Evolutionary conservation across 1,139 yeast genomes (phyloP).

Genomic region (Kodamaea derodonti): DNA sequence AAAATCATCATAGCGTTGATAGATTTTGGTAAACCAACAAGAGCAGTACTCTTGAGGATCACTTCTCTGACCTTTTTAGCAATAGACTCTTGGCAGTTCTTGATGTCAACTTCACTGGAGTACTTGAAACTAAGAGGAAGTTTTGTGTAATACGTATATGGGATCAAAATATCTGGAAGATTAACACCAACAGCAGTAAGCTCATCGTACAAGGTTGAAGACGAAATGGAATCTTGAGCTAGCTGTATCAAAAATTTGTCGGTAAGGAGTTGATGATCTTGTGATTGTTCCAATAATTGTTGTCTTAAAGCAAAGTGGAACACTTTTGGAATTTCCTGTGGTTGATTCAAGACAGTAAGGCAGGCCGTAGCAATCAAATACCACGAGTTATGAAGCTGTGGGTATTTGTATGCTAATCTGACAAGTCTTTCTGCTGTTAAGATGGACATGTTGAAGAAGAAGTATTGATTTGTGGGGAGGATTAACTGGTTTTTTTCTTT

Average conservation of each 20-base stretch:
- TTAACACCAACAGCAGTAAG: constrained; percentile 42
- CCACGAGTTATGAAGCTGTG: constrained; percentile 53
- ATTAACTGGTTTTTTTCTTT: no score
- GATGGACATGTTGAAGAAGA: constrained; percentile 8
- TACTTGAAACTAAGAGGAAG: constrained; percentile 39
- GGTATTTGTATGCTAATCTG: constrained; percentile 53
- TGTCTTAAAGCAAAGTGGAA: constrained; percentile 70
- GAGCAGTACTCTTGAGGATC: constrained; percentile 69
- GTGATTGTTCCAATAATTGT: constrained; percentile 34
- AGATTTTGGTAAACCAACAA: constrained; percentile 80
- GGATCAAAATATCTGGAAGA: constrained; percentile 43
- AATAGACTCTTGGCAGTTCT: constrained; percentile 33
- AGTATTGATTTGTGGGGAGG: neutral
- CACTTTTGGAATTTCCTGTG: constrained; percentile 72
- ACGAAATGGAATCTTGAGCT: constrained; percentile 40
- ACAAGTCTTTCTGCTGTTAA: constrained; percentile 63
- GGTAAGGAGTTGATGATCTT: constrained; percentile 27
- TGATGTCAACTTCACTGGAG: constrained; percentile 32
- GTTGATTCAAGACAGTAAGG: constrained; percentile 75
- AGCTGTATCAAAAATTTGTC: constrained; percentile 27
- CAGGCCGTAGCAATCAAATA: constrained; percentile 77
- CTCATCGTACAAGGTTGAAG: constrained; percentile 37
- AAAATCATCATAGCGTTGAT: constrained; percentile 73
- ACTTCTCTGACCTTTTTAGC: constrained; percentile 72
- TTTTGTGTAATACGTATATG: constrained; percentile 36